Evolutionary conservation across 1,284 basidiomycete genomes (phyloP).

Genomic region (Naganishia sp.): DNA sequence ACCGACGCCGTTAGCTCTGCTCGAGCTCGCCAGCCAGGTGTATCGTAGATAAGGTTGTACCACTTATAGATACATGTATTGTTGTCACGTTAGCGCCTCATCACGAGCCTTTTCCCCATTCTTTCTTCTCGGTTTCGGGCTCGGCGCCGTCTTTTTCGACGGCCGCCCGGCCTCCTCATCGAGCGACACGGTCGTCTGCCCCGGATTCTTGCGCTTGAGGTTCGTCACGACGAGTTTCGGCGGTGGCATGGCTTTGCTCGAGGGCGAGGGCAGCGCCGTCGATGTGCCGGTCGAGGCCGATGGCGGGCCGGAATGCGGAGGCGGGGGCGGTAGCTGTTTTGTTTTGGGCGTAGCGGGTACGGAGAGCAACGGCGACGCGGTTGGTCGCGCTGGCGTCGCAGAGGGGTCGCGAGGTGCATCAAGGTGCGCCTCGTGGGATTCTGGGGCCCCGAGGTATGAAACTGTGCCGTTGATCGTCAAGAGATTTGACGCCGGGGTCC

Average conservation of each 20-base stretch:
- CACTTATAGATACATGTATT: too few relatives aligned
- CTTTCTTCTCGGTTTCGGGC: constrained; percentile 10
- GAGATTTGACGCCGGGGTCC: constrained; percentile 18
- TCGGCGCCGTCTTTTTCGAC: constrained; percentile 25
- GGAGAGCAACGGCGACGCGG: constrained; percentile 5
- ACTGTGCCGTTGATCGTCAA: constrained; percentile 10
- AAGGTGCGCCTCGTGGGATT: not conserved
- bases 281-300: constrained; percentile 11
- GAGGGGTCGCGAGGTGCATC: not conserved
- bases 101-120: constrained; percentile 10
- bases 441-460: constrained; percentile 10
- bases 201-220: constrained; percentile 24
- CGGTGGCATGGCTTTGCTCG: constrained; percentile 21
- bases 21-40: constrained; percentile 4
- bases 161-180: constrained; percentile 19
- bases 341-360: constrained; percentile 12
- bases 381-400: not conserved
- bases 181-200: not conserved
- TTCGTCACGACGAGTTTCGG: constrained; percentile 9
- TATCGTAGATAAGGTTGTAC: not conserved
- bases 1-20: constrained; percentile 42
- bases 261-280: constrained; percentile 17
- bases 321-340: constrained; percentile 1
- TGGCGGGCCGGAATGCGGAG: constrained; percentile 6
- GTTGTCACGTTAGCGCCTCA: not conserved